Conservation (phyloP, 2,329 filamentous ascomycete genomes). For the Gnomoniopsis smithogilvyi region DNA sequence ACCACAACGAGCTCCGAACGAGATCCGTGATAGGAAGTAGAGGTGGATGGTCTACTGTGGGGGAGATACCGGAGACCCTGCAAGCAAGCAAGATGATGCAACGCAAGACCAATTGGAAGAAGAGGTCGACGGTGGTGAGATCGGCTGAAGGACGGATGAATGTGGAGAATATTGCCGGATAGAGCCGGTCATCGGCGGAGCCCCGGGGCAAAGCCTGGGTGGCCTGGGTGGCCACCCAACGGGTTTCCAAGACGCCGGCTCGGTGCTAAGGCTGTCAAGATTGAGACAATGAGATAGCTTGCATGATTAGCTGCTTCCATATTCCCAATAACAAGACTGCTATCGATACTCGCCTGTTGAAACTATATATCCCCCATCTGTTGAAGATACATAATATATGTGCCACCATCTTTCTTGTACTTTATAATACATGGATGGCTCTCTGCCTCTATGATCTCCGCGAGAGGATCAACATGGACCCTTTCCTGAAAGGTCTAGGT, state of each 20-base stretch:
- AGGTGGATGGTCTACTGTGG: neutral
- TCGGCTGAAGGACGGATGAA: neutral
- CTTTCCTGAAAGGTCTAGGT: no score
- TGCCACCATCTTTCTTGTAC: neutral
- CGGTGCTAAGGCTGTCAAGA: neutral
- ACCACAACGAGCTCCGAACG: neutral
- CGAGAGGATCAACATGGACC: no score
- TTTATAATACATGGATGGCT: neutral
- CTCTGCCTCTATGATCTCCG: no score
- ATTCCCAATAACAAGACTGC: no score
- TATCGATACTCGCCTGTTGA: no score
- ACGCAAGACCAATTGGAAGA: constrained; percentile 3
- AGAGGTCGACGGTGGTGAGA: constrained; percentile 2
- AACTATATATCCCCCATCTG: no score
- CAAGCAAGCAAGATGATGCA: neutral
- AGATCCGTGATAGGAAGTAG: constrained; percentile 7
- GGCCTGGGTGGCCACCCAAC: no score
- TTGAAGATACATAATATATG: no score
- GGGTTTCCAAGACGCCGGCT: neutral
- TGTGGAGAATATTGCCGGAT: neutral
- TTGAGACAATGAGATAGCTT: no score
- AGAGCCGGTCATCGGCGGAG: constrained; percentile 5
- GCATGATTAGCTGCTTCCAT: no score
- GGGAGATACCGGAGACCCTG: neutral
- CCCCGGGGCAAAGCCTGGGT: neutral